Evolutionary conservation across 1,284 basidiomycete genomes (phyloP), one percentile per base, ranked within the genome.

Genomic region (Meira nashicola): DNA sequence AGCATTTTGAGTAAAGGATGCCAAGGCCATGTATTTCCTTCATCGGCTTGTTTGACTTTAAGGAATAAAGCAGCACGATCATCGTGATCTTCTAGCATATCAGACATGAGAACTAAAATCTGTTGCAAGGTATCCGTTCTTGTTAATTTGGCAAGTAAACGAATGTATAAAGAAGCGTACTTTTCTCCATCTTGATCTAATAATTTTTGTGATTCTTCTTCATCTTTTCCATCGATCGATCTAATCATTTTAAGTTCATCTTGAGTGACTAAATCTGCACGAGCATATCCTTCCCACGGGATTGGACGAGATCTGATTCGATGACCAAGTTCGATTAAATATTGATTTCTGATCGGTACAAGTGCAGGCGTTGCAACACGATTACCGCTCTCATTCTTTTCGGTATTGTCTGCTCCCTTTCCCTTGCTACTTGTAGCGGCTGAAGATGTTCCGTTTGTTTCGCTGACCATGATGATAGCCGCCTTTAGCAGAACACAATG

Each of bases 251-350:
- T 82, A 46, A 96, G 85, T 79, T 97, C 93, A 60, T 95, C 91
- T 11, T 85, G 83, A 17, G 89, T 90, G 71, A 97, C 86, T 48
- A 94, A 85, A 61, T 88, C 92, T 50, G 92, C 92, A 63, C 94
- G 88, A 81, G 95, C 92, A 81, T 97, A 97, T 64, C 90, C 92
- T 86, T 96, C 93, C 93, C 93, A 98, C 65, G 93, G 92, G 46
- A 96, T 91, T 5, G 88, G 87, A 77, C 93, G 93, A 10, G 87
- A 84, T 66, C 89, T 85, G 64, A 94, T 92, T 83, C 93, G 92
- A 58, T 86, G 83, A 9, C 89, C 89, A 72, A 84, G 86, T 67
- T 94, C 90, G 66, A 92, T 88, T 66, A 98, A 86, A 82, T 89
- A 94, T 8, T 85, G 79, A 79, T 89, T 93, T 65, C 89, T 89